Evolutionary conservation across 352 stramenopile genomes (phyloP).

Genomic region (Globisporangium uncinulatum): DNA sequence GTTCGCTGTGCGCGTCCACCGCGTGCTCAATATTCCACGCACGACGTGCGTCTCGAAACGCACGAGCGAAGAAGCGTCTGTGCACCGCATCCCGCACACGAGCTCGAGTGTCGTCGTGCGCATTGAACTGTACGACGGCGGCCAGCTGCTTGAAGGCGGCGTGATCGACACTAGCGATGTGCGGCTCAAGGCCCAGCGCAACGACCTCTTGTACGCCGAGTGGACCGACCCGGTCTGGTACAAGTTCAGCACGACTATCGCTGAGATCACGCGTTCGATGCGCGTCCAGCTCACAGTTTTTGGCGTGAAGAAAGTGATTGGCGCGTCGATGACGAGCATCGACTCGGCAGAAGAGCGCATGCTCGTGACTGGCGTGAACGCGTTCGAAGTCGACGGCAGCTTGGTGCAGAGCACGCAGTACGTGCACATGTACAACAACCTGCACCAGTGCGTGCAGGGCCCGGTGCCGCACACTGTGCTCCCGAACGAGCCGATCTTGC

Average conservation of each 20-base stretch:
- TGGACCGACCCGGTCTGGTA: conserved; percentile 76
- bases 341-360: conserved; percentile 58
- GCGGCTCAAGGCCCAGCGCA: conserved; percentile 60
- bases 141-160: conserved; percentile 61
- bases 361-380: conserved; percentile 76
- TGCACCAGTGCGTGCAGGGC: conserved; percentile 60
- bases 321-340: conserved; percentile 28
- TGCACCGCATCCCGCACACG: conserved; percentile 41
- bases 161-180: conserved; percentile 68
- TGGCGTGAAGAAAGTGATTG: conserved; percentile 65
- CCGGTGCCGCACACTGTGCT: conserved; percentile 71
- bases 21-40: conserved; percentile 79
- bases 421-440: conserved; percentile 78
- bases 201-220: conserved; percentile 66
- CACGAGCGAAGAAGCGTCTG: conserved; percentile 56
- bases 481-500: conserved; percentile 63
- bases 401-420: conserved; percentile 66
- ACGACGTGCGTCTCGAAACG: conserved; percentile 59
- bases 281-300: conserved; percentile 70
- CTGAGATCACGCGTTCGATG: conserved; percentile 65
- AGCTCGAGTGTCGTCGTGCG: conserved; percentile 68
- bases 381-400: conserved; percentile 71
- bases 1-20: conserved; percentile 66
- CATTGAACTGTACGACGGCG: conserved; percentile 73
- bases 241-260: conserved; percentile 72